Conservation (phyloP, 2,329 filamentous ascomycete genomes). For the Microsporum ferrugineum region DNA sequence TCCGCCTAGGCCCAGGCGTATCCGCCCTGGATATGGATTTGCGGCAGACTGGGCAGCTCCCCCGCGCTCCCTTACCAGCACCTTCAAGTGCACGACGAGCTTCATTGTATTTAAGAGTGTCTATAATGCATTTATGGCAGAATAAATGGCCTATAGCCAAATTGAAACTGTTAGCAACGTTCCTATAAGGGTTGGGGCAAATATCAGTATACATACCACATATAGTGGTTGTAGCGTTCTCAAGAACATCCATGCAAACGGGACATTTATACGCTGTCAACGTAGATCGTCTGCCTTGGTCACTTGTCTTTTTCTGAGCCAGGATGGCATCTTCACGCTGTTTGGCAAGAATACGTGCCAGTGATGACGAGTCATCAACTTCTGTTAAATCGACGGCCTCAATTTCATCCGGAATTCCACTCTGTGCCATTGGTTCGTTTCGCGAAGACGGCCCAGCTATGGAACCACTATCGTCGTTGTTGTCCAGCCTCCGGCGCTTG, state of each 20-base stretch:
- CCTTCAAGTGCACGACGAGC: conserved; percentile 33
- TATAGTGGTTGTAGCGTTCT: conserved; percentile 47
- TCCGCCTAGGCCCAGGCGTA: conserved; percentile 24
- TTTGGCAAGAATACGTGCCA: conserved; percentile 40
- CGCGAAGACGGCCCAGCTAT: neutral
- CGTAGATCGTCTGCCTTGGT: conserved; percentile 24
- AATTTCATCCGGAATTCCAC: conserved; percentile 18
- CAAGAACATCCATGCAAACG: conserved; percentile 52
- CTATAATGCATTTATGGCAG: conserved; percentile 52
- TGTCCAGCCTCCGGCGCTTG: conserved; percentile 10
- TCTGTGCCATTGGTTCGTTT: neutral
- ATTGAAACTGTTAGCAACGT: neutral
- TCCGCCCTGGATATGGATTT: conserved; percentile 31
- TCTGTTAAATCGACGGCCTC: conserved; percentile 43
- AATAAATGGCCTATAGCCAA: conserved; percentile 46
- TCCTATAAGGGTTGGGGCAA: neutral
- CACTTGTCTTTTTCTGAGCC: conserved; percentile 25
- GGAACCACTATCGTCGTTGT: neutral
- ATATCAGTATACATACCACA: conserved; percentile 42
- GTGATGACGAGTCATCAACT: conserved; percentile 29
- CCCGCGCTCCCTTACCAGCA: conserved; percentile 23
- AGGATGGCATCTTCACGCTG: conserved; percentile 43
- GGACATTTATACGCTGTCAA: conserved; percentile 46
- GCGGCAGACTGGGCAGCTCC: conserved; percentile 37
- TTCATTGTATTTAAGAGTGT: conserved; percentile 47